A percentile compares a stretch with the other conserved stretches of the same genome.
These are phyloP conservation scores for Aspergillus ruber DNA, from an alignment of 2,329 filamentous ascomycete genomes.

Conservation along the genomic window DNA sequence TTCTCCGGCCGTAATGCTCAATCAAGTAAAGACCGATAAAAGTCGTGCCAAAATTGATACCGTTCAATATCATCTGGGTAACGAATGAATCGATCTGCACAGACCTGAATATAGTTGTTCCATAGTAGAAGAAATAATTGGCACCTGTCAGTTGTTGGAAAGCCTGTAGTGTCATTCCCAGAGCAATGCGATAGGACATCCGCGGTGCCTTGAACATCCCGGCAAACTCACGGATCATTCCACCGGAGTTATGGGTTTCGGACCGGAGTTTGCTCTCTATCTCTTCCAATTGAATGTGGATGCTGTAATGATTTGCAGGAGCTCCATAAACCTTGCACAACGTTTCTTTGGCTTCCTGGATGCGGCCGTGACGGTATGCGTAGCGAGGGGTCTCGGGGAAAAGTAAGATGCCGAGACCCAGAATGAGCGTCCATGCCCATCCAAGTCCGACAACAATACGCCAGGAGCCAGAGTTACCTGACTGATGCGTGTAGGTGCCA, in stretches of 20 bases:
- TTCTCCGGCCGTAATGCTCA: constrained; percentile 61
- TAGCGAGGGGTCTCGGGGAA: constrained; percentile 54
- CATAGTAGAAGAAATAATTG: constrained; percentile 53
- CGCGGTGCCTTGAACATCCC: constrained; percentile 35
- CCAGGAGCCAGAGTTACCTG: constrained; percentile 37
- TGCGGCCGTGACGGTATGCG: constrained; percentile 51
- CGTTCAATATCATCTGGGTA: constrained; percentile 58
- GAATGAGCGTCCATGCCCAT: constrained; percentile 51
- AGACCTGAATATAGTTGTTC: constrained; percentile 45
- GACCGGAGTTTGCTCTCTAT: constrained; percentile 52
- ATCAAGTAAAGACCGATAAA: constrained; percentile 63
- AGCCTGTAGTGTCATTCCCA: constrained; percentile 38
- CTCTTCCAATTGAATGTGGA: constrained; percentile 48
- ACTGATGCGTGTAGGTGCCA: constrained; percentile 23
- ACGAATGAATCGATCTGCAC: constrained; percentile 35
- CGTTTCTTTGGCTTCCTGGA: constrained; percentile 45
- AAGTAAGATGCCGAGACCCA: constrained; percentile 49
- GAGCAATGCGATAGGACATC: constrained; percentile 36
- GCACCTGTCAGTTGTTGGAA: constrained; percentile 40
- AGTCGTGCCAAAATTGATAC: constrained; percentile 61
- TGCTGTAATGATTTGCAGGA: constrained; percentile 46
- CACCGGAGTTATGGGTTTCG: constrained; percentile 36
- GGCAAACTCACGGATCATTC: constrained; percentile 20
- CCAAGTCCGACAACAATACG: constrained; percentile 50
- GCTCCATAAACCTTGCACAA: constrained; percentile 51